Base-by-base conservation (phyloP, 768 basidiomycete species). In the button mushroom (Agaricus bisporus) region DNA sequence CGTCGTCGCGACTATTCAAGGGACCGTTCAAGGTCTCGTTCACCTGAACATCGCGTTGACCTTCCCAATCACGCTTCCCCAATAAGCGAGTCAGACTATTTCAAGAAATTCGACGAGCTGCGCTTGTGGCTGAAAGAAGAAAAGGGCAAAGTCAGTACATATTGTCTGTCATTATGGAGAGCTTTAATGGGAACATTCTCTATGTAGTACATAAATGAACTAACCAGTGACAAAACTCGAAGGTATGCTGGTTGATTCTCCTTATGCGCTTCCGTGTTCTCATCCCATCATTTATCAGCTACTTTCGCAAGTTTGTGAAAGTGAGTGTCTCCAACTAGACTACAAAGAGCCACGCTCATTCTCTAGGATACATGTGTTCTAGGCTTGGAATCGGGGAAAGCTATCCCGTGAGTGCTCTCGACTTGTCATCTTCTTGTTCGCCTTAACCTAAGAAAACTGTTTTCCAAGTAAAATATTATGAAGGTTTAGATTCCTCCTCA, bases 261-360 rank as follows among this genome's bases (percentile, higher is more conserved):
- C 32, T 4, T 8, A 50, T 55, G 49, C 56, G 58, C 37, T 56
- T 49, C 57, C 47, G 55, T 61, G 55, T 58, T 61, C 60, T 60
- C 9, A 12, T 37, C 68, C 71, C 56, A 73, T 65, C 61, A 48
- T 60, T 63, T 55, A 51, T 22, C 55, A 91, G 89, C 62, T 93
- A 95, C 65, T 98, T 98, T 65, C 84, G 86, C 61, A 95, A 94
- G 70, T 97, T 98, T 62, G 84, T 93, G 38, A 89, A 88, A 77
- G 86, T 86, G 63, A 59, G 70, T 47, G 32, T 32, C 11, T 32
- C 39, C 41, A 25, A 18, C 25, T 60, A 15, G 32, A 28, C 12
- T 43, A 32, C 51, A 25, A 41, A 39, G 56, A 15, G 29, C 15
- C 49, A 42, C 25, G 26, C 55, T 41, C 11, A 55, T 56, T 22